Percentiles rank a stretch among this genome's conserved stretches.
Evolutionary conservation across 768 basidiomycete genomes (phyloP).

Genomic region (Trametes punicea): DNA sequence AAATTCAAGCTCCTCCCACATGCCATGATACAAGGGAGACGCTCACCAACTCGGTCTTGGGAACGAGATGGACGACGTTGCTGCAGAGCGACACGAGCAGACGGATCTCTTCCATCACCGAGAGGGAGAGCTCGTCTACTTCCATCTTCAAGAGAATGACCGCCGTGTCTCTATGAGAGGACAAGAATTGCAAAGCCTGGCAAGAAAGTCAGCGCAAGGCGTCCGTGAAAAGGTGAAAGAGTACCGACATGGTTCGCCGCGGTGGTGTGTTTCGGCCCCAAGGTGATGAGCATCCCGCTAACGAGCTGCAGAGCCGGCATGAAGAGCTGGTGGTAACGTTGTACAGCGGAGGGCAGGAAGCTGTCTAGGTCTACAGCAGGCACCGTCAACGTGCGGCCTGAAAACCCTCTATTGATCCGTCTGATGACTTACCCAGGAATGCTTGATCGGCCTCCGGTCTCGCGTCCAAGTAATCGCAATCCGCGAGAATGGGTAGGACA

Average conservation of each 20-base stretch:
- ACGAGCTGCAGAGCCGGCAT: constrained; percentile 84
- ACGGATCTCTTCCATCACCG: constrained; percentile 75
- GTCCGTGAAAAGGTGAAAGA: not conserved
- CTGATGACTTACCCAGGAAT: constrained; percentile 60
- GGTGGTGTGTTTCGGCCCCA: constrained; percentile 65
- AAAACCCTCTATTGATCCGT: not conserved
- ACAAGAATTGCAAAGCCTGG: constrained; percentile 78
- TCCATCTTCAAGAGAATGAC: constrained; percentile 80
- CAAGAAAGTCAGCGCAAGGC: not conserved
- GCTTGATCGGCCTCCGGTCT: constrained; percentile 81
- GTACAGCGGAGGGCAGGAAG: constrained; percentile 85
- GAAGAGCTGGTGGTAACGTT: constrained; percentile 88
- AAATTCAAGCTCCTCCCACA: constrained; percentile 37
- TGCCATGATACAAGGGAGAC: not conserved
- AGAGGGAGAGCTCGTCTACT: constrained; percentile 53
- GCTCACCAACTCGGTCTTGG: constrained; percentile 76
- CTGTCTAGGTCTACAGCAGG: constrained; percentile 63
- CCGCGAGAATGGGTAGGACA: constrained; percentile 66
- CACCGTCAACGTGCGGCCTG: not conserved
- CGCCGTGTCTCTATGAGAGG: constrained; percentile 79
- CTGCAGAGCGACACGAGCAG: constrained; percentile 72
- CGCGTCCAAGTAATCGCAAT: constrained; percentile 85
- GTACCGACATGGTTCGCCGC: constrained; percentile 63
- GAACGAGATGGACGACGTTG: constrained; percentile 65
- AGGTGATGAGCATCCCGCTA: constrained; percentile 70